phyloP scores from a whole-genome alignment of 805 yeast species.

The Kluyveromyces dobzhanskii region DNA sequence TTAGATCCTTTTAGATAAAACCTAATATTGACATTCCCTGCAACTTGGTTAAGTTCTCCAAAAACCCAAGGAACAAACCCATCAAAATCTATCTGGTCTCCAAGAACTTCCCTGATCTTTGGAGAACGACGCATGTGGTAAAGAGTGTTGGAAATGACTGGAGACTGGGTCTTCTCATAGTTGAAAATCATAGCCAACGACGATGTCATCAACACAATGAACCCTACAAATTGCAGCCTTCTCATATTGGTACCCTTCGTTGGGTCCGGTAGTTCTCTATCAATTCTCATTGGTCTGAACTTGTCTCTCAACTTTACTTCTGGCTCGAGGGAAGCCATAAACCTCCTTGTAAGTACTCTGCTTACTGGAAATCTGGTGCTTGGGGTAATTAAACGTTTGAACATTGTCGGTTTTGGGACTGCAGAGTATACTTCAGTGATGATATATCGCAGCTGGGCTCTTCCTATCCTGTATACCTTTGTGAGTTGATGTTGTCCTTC shows the following conservation, averaged over 20 bases:
- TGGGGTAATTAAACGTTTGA: neutral
- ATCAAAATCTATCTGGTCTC: conserved; percentile 66
- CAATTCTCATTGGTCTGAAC: conserved; percentile 49
- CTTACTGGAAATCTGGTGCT: neutral
- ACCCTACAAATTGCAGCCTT: conserved; percentile 46
- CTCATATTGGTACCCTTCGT: conserved; percentile 44
- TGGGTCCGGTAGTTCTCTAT: conserved; percentile 79
- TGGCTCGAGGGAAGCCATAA: conserved; percentile 5
- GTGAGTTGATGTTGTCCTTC: too few species aligned
- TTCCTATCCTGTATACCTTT: too few species aligned
- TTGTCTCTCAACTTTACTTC: conserved; percentile 14
- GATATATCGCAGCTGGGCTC: too few species aligned
- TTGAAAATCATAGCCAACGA: conserved; percentile 68
- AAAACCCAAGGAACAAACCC: conserved; percentile 75
- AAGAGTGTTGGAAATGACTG: conserved; percentile 78
- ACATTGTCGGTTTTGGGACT: neutral
- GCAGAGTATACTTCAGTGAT: neutral
- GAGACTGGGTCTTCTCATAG: conserved; percentile 87
- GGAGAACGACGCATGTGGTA: conserved; percentile 76
- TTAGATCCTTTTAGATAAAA: conserved; percentile 66
- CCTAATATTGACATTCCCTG: conserved; percentile 67
- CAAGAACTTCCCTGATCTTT: conserved; percentile 53
- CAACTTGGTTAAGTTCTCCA: conserved; percentile 77
- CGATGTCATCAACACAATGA: conserved; percentile 45
- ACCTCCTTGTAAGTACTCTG: neutral